phyloP scores from a whole-genome alignment of 352 stramenopile species.

The Stramenopiles sp. region DNA sequence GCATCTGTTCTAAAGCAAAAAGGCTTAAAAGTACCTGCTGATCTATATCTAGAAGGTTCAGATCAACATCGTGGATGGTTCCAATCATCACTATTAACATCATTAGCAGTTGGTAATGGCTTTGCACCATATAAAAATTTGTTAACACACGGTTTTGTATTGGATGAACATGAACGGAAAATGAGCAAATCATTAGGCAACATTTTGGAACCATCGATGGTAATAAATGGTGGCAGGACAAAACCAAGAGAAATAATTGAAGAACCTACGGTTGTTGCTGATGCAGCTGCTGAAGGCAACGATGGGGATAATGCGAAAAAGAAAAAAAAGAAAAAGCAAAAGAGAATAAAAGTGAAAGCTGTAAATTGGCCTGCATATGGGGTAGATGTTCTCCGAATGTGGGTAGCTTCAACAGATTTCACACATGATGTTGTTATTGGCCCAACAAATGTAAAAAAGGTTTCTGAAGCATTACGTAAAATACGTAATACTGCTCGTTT shows the following conservation, averaged over 20 bases:
- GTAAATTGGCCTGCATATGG: conserved; percentile 58
- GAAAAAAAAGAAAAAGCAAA: no score
- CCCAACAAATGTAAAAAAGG: conserved; percentile 60
- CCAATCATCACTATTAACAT: conserved; percentile 88
- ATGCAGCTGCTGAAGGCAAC: conserved; percentile 23
- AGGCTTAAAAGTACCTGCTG: conserved; percentile 35
- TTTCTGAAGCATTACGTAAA: conserved; percentile 47
- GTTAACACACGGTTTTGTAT: conserved; percentile 92
- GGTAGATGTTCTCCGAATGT: conserved; percentile 87
- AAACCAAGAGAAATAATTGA: conserved; percentile 44
- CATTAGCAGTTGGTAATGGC: conserved; percentile 42
- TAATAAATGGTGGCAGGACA: conserved; percentile 78
- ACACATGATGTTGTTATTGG: conserved; percentile 80
- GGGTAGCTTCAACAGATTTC: conserved; percentile 91
- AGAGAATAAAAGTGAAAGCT: conserved; percentile 24
- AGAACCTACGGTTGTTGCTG: conserved; percentile 35
- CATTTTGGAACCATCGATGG: conserved; percentile 69
- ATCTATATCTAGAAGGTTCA: conserved; percentile 86
- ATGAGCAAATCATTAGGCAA: conserved; percentile 98
- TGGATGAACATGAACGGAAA: conserved; percentile 94
- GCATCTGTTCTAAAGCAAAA: conserved; percentile 29
- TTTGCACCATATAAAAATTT: conserved; percentile 79
- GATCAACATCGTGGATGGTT: conserved; percentile 97
- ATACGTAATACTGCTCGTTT: conserved; percentile 85
- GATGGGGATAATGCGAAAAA: no score